A percentile compares a stretch with the other conserved stretches of the same genome.
Evolutionary conservation across 169 alveolate species (phyloP).

Genomic region (Sarcocystis neurona): DNA sequence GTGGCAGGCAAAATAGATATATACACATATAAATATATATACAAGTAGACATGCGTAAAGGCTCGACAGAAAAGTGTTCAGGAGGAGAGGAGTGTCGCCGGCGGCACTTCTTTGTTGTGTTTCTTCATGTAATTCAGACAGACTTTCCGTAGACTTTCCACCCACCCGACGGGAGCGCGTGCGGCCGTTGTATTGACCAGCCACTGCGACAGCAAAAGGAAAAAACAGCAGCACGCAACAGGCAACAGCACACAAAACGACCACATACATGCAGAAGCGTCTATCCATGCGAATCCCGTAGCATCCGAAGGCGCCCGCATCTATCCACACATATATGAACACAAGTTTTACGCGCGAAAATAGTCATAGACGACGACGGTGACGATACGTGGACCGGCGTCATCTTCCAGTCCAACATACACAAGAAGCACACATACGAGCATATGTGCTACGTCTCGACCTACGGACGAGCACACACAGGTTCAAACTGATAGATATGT

Average conservation of each 20-base stretch:
- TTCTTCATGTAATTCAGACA: constrained; percentile 45
- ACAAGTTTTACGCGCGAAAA: background rate
- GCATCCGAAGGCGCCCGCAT: no score
- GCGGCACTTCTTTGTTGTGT: constrained; percentile 41
- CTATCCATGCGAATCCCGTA: no score
- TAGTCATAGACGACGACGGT: background rate
- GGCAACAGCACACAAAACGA: background rate
- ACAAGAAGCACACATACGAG: no score
- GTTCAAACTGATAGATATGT: no score
- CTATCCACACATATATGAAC: background rate
- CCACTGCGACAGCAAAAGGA: constrained; percentile 8
- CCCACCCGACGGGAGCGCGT: constrained; percentile 64
- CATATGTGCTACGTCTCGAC: no score
- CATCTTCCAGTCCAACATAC: no score
- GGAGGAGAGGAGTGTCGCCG: constrained; percentile 13
- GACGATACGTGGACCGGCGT: background rate
- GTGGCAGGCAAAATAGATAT: background rate
- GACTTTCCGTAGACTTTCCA: constrained; percentile 55
- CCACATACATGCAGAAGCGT: background rate
- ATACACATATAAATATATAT: background rate
- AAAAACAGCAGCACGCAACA: background rate
- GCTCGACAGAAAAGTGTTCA: background rate
- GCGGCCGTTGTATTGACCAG: constrained; percentile 58
- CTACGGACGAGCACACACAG: no score
- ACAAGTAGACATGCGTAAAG: background rate